These are phyloP conservation scores for Aspergillus avenaceus DNA, from an alignment of 495 filamentous ascomycete genomes.

Conservation along the genomic window DNA sequence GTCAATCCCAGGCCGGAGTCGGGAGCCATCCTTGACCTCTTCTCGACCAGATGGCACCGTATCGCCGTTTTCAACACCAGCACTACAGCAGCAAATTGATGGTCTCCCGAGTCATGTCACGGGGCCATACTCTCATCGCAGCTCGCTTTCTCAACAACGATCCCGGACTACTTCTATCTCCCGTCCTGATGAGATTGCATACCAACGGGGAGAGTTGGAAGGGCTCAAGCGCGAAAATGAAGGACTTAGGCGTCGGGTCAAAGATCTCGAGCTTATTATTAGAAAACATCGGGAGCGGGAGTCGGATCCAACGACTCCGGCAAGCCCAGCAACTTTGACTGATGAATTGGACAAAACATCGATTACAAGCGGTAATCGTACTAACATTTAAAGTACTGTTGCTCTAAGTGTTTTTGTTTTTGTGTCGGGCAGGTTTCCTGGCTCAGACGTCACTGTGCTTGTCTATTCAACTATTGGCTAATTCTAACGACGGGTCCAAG, in stretches of 20 bases:
- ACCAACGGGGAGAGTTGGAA: conserved; percentile 69
- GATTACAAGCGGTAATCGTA: neutral
- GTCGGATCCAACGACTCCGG: neutral
- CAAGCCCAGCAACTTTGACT: neutral
- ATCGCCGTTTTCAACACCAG: conserved; percentile 26
- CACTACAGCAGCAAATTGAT: conserved; percentile 26
- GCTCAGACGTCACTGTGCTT: no score
- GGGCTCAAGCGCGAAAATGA: conserved; percentile 78
- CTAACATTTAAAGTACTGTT: neutral
- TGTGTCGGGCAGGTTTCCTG: no score
- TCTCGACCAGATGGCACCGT: conserved; percentile 37
- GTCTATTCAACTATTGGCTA: no score
- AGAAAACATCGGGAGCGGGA: conserved; percentile 23
- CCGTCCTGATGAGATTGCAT: conserved; percentile 66
- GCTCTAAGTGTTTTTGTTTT: no score
- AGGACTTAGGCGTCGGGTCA: conserved; percentile 62
- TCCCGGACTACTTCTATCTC: conserved; percentile 19
- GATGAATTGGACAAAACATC: conserved; percentile 8
- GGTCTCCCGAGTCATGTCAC: conserved; percentile 23
- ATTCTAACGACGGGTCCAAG: no score
- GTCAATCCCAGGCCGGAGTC: conserved; percentile 29
- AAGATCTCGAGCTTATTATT: conserved; percentile 59
- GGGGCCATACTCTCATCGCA: conserved; percentile 27
- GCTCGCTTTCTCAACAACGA: conserved; percentile 27
- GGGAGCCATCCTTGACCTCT: conserved; percentile 41